Base-by-base conservation (phyloP, 2,329 filamentous ascomycete genomes). In the Remersonia thermophila region DNA sequence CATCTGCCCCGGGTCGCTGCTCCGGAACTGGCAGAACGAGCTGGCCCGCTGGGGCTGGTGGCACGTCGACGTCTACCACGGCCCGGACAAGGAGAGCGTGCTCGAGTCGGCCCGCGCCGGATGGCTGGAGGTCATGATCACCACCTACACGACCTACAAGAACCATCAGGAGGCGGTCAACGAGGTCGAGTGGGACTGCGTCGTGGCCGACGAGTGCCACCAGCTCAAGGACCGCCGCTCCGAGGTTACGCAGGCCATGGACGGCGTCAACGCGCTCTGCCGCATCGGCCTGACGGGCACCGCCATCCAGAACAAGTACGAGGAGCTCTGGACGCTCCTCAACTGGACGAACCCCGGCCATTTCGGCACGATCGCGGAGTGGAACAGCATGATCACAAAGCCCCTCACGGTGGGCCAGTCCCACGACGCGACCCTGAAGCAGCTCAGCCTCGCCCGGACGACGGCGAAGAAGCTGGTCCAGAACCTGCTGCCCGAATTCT, bases 231-330 rank as follows among this genome's bases (percentile, higher is more conserved):
- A 89, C 47, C 69, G 72, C 33, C 69, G 63, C 30, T 80, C 87
- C 0, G 81, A 80, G 43, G 82, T 80, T 7, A 91, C 89, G 0
- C 75, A 82, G 51, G 79, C 86, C 0, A 89, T 98, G 80, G 83
- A 85, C 49, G 75, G 87, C 42, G 67, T 96, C 47, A 98, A 98
- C 49, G 77, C 87, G 0, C 70, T 96, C 2, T 96, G 91, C 52
- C 75, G 91, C 25, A 87, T 98, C 42, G 91, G 91, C 0, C 66
- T 98, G 7, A 96, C 87, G 0, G 91, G 91, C 2, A 98, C 91
- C 0, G 89, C 89, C 0, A 95, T 98, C 30, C 91, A 98, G 54
- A 98, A 98, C 57, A 91, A 84, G 47, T 98, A 98, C 55, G 85
- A 95, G 53, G 91, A 98, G 56, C 69, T 98, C 1, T 98, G 89